Evolutionary conservation across 345 rosid genomes (phyloP), one percentile per base, ranked within the genome.

Genomic region (Brassica juncea): DNA sequence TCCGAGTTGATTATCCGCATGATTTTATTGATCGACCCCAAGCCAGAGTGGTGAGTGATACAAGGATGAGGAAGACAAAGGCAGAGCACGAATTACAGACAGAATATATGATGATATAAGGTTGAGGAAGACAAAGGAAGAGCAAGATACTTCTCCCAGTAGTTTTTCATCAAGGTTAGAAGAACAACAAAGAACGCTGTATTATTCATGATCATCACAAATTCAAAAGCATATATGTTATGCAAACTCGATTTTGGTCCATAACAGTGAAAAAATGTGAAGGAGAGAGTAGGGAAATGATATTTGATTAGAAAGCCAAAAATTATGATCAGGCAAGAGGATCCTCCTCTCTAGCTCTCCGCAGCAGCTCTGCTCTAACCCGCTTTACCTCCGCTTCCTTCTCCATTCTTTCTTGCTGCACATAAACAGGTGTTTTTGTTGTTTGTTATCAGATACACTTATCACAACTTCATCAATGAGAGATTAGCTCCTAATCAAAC

Each of bases 351-450:
- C 81, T 87, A 66, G 87, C 87, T 31, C 82, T 81, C 64, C 65
- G 84, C 44, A 83, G 74, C 80, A 88, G 62, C 84, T 90, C 86
- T 73, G 84, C 88, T 77, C 90, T 84, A 47, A 87, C 86, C 42
- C 86, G 84, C 82, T 74, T 88, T 57, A 88, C 82, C 83, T 86
- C 87, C 37, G 84, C 90, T 82, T 84, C 89, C 77, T 70, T 85
- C 85, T 87, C 93, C 85, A 87, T 10, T 79, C 87, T 83, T 77
- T 88, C 90, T 75, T 76, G 83, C 94, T 87, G 83, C 52, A 75
- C 73, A 69, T 52, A 21, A 0, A 52, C 25, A 72, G 8, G 25
- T 23, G n/a, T 23, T 23, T 0, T 25, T 6, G 55, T 19, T n/a
- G n/a, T 15, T 28, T 39, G 9, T 58, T 1, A 64, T 52, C 15